These are phyloP conservation scores for Phytopythium cucurbitacearum DNA, from an alignment of 352 stramenopile genomes.

Conservation along the genomic window DNA sequence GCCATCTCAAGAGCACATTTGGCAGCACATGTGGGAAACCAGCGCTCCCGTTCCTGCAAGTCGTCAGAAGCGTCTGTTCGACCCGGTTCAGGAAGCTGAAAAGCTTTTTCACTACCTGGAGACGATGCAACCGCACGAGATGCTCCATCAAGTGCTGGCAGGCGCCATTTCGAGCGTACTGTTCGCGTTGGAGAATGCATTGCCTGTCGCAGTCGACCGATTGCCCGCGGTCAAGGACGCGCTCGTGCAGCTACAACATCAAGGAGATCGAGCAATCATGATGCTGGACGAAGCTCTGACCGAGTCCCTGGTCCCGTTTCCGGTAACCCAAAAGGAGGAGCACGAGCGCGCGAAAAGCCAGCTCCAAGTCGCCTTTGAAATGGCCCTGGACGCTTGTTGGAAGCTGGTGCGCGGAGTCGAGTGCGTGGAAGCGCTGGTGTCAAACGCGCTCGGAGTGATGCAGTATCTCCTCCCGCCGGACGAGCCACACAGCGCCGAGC, in stretches of 20 bases:
- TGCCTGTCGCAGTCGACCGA: constrained; percentile 16
- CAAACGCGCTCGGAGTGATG: constrained; percentile 40
- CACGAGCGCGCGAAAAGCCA: constrained; percentile 33
- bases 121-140: constrained; percentile 66
- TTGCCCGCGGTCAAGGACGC: constrained; percentile 33
- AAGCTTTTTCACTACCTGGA: constrained; percentile 83
- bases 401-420: constrained; percentile 53
- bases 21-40: constrained; percentile 75
- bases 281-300: constrained; percentile 58
- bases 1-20: constrained; percentile 38
- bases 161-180: constrained; percentile 53
- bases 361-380: constrained; percentile 74
- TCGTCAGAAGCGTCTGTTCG: constrained; percentile 71
- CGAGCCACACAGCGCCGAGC: constrained; percentile 5
- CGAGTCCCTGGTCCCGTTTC: constrained; percentile 61
- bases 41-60: constrained; percentile 37
- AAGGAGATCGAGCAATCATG: constrained; percentile 42
- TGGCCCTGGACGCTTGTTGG: constrained; percentile 73
- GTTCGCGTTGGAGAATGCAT: constrained; percentile 46
- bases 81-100: constrained; percentile 68
- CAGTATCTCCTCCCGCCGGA: constrained; percentile 31
- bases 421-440: constrained; percentile 43
- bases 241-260: constrained; percentile 27
- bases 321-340: constrained; percentile 37
- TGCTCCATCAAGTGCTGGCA: constrained; percentile 79